Base-by-base conservation (phyloP, 1,284 basidiomycete genomes). In the Testicularia cyperi region DNA sequence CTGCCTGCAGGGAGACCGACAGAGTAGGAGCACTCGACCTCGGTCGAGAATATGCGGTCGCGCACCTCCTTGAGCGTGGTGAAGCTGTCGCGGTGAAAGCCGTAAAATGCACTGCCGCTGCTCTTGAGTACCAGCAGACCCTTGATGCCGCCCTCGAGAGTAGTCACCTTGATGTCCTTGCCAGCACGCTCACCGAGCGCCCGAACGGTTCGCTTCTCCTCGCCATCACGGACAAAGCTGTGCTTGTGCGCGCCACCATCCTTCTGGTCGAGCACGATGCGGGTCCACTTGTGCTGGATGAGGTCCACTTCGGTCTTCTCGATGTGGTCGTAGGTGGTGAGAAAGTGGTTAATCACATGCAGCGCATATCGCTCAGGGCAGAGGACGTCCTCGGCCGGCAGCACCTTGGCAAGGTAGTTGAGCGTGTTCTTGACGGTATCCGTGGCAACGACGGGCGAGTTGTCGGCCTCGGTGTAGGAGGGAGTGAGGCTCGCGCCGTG, bases 351-450 rank as follows among this genome's bases (percentile, higher is more conserved):
- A 6, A 84, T 90, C 14, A 96, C 81, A 68, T 94, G 88, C 12
- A 95, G 80, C 0, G 88, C 91, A 72, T 95, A 96, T 40, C 84
- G 82, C 70, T 92, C 89, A 0, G 91, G 86, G 39, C 61, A 49
- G 33, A 61, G 46, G n/a, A 72, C 57, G 38, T 57, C 49, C 21
- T 53, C 48, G 33, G 38, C 41, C 6, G 47, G 39, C 19, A 61
- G 43, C 21, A 49, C 56, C 45, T 65, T 61, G 25, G 58, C 66
- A 35, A 70, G 63, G 53, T 55, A 52, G 44, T 95, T 89, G 16
- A 85, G 86, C 43, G 92, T 94, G 79, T 95, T 94, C 81, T 95
- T 95, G 77, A 92, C 88, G 87, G 66, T 62, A 38, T 68, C 68
- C 12, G 72, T 75, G 25, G 72, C 64, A 13, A 75, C 72, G 28